Conservation (phyloP, 139 green algal species). For the Penium margaritaceum region DNA sequence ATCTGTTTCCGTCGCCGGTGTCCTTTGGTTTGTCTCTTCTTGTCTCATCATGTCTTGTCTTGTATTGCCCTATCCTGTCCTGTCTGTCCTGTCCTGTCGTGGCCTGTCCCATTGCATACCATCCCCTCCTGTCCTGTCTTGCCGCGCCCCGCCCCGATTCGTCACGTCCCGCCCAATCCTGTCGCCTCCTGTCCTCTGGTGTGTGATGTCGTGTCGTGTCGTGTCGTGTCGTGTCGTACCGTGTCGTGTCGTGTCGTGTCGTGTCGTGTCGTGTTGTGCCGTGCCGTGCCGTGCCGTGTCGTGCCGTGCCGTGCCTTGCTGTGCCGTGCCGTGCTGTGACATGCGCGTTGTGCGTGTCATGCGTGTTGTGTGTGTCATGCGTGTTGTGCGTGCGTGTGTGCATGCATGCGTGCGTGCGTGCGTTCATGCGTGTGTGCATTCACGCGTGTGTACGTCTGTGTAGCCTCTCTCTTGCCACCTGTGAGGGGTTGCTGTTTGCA, state of each 20-base stretch:
- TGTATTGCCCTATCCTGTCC: too few species aligned
- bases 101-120: not conserved
- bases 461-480: too few species aligned
- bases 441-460: not conserved
- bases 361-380: too few species aligned
- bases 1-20: too few species aligned
- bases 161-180: not conserved
- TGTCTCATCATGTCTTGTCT: too few species aligned
- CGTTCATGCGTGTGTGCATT: not conserved
- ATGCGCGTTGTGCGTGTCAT: too few species aligned
- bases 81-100: too few species aligned
- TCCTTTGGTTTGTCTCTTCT: too few species aligned
- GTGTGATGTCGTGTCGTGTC: not conserved
- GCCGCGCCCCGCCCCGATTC: not conserved
- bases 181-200: not conserved
- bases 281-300: not conserved
- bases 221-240: not conserved
- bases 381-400: not conserved
- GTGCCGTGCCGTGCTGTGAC: not conserved
- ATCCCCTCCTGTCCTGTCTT: not conserved
- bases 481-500: too few species aligned
- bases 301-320: not conserved
- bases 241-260: not conserved
- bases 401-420: not conserved
- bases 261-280: not conserved